Conservation (phyloP, 345 rosid species). For the Camelina sativa region DNA sequence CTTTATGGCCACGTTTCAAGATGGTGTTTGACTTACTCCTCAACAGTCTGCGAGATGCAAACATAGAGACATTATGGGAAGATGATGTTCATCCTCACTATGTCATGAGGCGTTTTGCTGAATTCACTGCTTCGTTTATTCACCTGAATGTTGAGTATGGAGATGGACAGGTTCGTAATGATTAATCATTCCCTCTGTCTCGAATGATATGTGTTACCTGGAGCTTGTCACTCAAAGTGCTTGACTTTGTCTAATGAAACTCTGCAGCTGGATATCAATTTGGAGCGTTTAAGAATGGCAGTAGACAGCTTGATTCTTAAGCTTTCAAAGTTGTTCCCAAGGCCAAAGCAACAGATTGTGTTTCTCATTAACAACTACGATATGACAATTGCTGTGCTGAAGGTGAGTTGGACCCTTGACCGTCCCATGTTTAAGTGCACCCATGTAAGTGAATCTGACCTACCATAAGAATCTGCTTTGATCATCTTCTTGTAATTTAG, state of each 20-base stretch:
- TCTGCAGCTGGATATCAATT: slow-evolving; percentile 88
- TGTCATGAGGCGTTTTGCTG: slow-evolving; percentile 99
- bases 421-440: slow-evolving; percentile 9
- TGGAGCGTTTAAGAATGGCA: slow-evolving; percentile 95
- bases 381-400: slow-evolving; percentile 90
- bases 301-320: slow-evolving; percentile 82
- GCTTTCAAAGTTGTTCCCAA: slow-evolving; percentile 78
- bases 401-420: slow-evolving; percentile 55
- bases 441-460: background rate
- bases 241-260: slow-evolving; percentile 16
- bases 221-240: slow-evolving; percentile 18
- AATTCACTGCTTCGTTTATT: slow-evolving; percentile 94
- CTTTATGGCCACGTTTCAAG: slow-evolving; percentile 98
- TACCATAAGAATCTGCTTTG: background rate
- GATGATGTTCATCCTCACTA: slow-evolving; percentile 99
- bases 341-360: slow-evolving; percentile 74
- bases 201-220: slow-evolving; percentile 11
- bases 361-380: slow-evolving; percentile 95
- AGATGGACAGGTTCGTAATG: slow-evolving; percentile 83
- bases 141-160: slow-evolving; percentile 94
- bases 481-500: slow-evolving; percentile 45
- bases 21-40: slow-evolving; percentile 91
- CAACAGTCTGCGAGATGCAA: slow-evolving; percentile 89
- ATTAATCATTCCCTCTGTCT: slow-evolving; percentile 11
- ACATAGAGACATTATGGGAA: slow-evolving; percentile 85